These are phyloP conservation scores for Lichenothelia convexa DNA, from an alignment of 495 filamentous ascomycete species.

Conservation along the genomic window DNA sequence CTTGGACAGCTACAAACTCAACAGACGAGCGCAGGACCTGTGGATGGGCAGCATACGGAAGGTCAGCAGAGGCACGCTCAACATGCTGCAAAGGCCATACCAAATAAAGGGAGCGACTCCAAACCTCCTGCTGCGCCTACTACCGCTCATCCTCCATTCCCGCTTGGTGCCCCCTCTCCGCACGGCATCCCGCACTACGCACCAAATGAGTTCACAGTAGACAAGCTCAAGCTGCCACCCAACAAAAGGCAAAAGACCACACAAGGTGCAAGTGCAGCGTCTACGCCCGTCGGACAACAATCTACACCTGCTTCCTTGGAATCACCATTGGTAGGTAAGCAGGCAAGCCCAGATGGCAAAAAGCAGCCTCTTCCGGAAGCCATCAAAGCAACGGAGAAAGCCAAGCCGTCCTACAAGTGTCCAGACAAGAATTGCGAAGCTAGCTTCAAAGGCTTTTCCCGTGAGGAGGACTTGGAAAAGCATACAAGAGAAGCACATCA, in stretches of 20 bases:
- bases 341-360: conserved; percentile 25
- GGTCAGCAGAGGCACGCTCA: conserved; percentile 35
- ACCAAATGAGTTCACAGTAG: conserved; percentile 24
- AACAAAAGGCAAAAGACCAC: conserved; percentile 35
- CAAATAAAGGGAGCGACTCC: conserved; percentile 9
- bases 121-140: conserved; percentile 45
- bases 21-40: conserved; percentile 22
- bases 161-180: conserved; percentile 51
- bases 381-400: conserved; percentile 1
- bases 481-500: conserved; percentile 38
- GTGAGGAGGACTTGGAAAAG: conserved; percentile 29
- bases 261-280: conserved; percentile 6
- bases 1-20: conserved; percentile 30
- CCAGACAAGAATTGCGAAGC: conserved; percentile 27
- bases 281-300: conserved; percentile 10
- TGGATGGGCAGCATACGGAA: conserved; percentile 33
- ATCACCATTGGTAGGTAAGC: conserved; percentile 31
- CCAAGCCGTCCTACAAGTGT: conserved; percentile 27
- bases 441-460: conserved; percentile 30
- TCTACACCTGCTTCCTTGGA: conserved; percentile 17
- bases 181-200: conserved; percentile 46
- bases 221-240: conserved; percentile 33
- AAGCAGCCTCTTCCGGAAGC: conserved; percentile 19
- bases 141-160: conserved; percentile 43
- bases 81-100: conserved; percentile 4